Evolutionary conservation across 768 basidiomycete genomes (phyloP), one percentile per base, ranked within the genome.

Genomic region (Trametes elegans): DNA sequence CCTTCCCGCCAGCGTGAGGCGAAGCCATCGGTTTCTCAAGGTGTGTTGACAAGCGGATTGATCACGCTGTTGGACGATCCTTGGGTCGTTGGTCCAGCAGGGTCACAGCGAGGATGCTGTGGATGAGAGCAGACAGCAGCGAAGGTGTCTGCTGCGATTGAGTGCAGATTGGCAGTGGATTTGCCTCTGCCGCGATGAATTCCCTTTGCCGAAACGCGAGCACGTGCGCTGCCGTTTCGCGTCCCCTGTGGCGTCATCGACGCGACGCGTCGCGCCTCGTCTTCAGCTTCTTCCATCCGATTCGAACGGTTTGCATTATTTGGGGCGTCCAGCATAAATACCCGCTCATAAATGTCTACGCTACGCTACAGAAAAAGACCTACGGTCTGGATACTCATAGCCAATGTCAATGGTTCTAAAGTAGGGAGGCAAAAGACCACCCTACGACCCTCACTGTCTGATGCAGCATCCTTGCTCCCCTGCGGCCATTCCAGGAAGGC

Each of bases 181-280:
- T n/a, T 45, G 13, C 8, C 18, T 9, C 43, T 31, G 28, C 7
- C 9, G 34, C 28, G 43, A 41, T 41, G 9, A 41, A 28, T 18
- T n/a, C 9, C 8, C 40, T 21, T 11, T 41, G 28, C 43, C 16
- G 19, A 48, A 45, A 57, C 45, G 56, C 56, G 50, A n/a, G 48
- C 56, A 57, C 56, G 56, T 52, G 56, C 49, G 38, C 38, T n/a
- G n/a, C n/a, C n/a, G n/a, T n/a, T n/a, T n/a, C 49, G 56, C 34
- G 50, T 57, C 41, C n/a, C 18, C 31, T 10, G 39, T 57, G 39
- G 34, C 55, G 49, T 51, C 55, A 51, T 34, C 36, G 34, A 38
- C 43, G 44, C 34, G 47, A 38, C 50, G 56, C 56, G 45, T 40
- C 49, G 16, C 21, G 23, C 19, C n/a, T n/a, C 26, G 41, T 14